Percentiles rank a stretch among this genome's conserved stretches.
Evolutionary conservation across 768 basidiomycete genomes (phyloP).

Genomic region (Leucocoprinus sp.): DNA sequence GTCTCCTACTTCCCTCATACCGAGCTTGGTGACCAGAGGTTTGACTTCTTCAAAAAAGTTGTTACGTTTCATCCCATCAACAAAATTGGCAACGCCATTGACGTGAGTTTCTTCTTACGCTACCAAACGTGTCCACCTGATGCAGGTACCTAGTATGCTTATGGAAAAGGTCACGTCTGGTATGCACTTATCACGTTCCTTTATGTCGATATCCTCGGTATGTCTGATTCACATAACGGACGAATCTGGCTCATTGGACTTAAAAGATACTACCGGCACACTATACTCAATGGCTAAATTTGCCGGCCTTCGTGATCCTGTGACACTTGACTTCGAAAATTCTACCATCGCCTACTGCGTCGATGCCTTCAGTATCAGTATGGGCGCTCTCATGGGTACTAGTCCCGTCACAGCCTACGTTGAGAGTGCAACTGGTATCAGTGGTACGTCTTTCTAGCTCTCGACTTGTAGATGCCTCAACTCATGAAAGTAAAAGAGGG

Average conservation of each 20-base stretch:
- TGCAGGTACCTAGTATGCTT: constrained; percentile 16
- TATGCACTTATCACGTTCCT: constrained; percentile 85
- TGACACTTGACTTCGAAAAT: constrained; percentile 81
- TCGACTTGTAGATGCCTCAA: background rate
- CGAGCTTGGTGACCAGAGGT: constrained; percentile 55
- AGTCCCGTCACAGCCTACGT: constrained; percentile 80
- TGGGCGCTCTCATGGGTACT: constrained; percentile 73
- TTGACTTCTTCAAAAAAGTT: constrained; percentile 80
- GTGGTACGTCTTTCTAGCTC: constrained; percentile 32
- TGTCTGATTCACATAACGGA: constrained; percentile 21
- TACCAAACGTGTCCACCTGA: background rate
- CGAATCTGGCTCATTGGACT: background rate
- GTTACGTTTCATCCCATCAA: constrained; percentile 64
- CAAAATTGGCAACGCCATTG: constrained; percentile 56
- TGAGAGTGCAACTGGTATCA: constrained; percentile 77
- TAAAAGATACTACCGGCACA: constrained; percentile 46
- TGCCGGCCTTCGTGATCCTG: constrained; percentile 77
- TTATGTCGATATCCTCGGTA: constrained; percentile 80
- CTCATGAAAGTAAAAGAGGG: constrained; percentile 45
- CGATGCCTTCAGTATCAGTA: constrained; percentile 73
- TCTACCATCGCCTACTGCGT: constrained; percentile 78
- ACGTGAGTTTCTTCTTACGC: constrained; percentile 34
- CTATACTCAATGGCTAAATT: constrained; percentile 90
- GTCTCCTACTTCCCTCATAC: constrained; percentile 82
- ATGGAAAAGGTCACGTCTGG: constrained; percentile 69